Conservation (phyloP, 75 land plant genomes). For the Isoetes taiwanensis region DNA sequence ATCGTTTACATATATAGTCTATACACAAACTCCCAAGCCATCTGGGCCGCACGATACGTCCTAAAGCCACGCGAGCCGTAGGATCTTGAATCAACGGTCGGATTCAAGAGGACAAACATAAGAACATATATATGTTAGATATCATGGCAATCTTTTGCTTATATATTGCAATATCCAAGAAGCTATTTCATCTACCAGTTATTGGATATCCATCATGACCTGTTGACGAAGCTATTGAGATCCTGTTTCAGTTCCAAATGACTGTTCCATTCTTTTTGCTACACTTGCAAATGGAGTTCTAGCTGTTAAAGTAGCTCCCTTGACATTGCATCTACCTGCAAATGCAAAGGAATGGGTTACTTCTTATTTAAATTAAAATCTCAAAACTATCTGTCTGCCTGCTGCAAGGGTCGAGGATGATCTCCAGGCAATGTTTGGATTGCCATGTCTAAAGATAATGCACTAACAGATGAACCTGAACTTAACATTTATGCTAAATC, state of each 20-base stretch:
- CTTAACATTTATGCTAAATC: constrained; percentile 59
- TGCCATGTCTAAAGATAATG: constrained; percentile 71
- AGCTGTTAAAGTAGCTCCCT: constrained; percentile 55
- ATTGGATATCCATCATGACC: constrained; percentile 46
- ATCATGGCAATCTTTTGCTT: too few species aligned
- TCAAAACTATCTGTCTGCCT: constrained; percentile 25
- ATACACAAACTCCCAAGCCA: too few species aligned
- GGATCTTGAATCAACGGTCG: too few species aligned
- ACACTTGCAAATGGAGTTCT: constrained; percentile 87
- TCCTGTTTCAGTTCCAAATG: constrained; percentile 39
- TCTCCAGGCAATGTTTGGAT: constrained; percentile 74
- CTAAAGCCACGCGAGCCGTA: too few species aligned
- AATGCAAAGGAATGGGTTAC: not conserved
- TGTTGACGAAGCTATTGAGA: constrained; percentile 39
- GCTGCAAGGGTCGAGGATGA: constrained; percentile 80
- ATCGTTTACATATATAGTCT: too few species aligned
- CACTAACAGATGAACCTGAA: constrained; percentile 65
- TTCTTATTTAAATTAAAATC: not conserved
- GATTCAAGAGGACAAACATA: too few species aligned
- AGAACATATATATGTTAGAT: too few species aligned
- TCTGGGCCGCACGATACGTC: too few species aligned
- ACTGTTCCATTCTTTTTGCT: constrained; percentile 60
- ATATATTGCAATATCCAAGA: constrained; percentile 47
- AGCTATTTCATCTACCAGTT: constrained; percentile 52
- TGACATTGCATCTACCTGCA: constrained; percentile 76